Base-by-base conservation (phyloP, 257 asterid species). In the Rehmannia glutinosa region DNA sequence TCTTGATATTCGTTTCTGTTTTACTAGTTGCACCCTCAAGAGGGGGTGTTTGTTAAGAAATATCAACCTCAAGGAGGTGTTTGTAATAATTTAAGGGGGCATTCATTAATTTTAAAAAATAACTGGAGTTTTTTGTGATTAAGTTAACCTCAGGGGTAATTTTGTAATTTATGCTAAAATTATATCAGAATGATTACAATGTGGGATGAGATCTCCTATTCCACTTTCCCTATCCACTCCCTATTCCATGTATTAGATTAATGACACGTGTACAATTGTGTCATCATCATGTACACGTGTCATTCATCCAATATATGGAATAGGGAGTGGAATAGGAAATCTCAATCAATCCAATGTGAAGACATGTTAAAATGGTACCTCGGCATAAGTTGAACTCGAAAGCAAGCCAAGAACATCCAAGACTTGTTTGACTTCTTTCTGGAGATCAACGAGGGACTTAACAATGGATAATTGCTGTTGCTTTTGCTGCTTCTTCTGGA, bases 351-450 rank as follows among this genome's bases (percentile, higher is more conserved):
- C 2, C 2, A 3, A 51, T 21, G 58, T 51, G 15, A 23, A 3
- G 23, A 47, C 3, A 8, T n/a, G 67, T n/a, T 24, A 12, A 16
- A 39, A 38, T 1, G 23, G 36, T 28, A 79, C 84, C 84, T 79
- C 81, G 42, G 78, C 21, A 43, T 62, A 71, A 61, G 58, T 71
- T 53, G 33, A 66, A 46, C 47, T 39, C 3, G 81, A 72, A 20
- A 75, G 78, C 73, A 79, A 68, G 32, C 84, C 84, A 8, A 79
- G 71, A 32, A 75, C 67, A 28, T 64, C 59, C 73, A 79, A 21
- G 69, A 75, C 81, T 38, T 67, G 8, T 60, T 25, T 25, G 36
- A 75, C 78, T 43, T 62, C 66, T 47, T 68, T 67, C 53, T 68
- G 63, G 32, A 79, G 58, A 62, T 69, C 69, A 36, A 8, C 66